Evolutionary conservation across 805 yeast genomes (phyloP).

Genomic region (Torulaspora gathmanii): DNA sequence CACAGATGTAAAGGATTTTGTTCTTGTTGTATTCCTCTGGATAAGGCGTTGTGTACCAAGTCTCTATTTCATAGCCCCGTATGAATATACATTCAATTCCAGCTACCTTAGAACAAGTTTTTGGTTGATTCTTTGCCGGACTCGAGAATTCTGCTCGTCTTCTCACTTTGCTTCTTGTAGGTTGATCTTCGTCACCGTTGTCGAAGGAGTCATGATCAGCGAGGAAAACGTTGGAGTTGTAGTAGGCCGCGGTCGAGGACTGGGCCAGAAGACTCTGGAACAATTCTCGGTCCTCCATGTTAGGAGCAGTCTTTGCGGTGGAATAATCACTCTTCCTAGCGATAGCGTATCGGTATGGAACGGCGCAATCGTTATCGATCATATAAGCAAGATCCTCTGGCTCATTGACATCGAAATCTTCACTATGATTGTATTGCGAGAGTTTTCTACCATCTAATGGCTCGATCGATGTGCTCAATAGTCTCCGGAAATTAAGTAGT

Average conservation of each 20-base stretch:
- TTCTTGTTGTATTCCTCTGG: constrained; percentile 76
- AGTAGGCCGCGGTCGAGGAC: constrained; percentile 39
- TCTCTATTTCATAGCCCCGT: constrained; percentile 67
- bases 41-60: constrained; percentile 92
- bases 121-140: constrained; percentile 14
- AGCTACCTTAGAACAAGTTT: constrained; percentile 36
- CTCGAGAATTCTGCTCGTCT: constrained; percentile 1
- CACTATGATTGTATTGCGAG: constrained; percentile 5
- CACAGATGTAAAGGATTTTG: constrained; percentile 68
- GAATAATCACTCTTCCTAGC: constrained; percentile 50
- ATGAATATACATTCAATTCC: constrained; percentile 60
- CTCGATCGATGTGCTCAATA: constrained; percentile 11
- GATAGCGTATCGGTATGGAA: constrained; percentile 67
- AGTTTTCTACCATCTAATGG: background rate
- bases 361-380: constrained; percentile 21
- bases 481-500: constrained; percentile 23
- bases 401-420: constrained; percentile 43
- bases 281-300: constrained; percentile 42
- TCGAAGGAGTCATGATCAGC: constrained; percentile 23
- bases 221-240: constrained; percentile 37
- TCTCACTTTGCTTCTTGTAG: constrained; percentile 6
- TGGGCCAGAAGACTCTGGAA: constrained; percentile 43
- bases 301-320: constrained; percentile 60
- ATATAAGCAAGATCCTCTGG: constrained; percentile 19
- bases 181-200: constrained; percentile 24